Evolutionary conservation across 73 alveolate genomes (phyloP), one percentile per base, ranked within the genome.

Genomic region (Paraurostyla sp.): DNA sequence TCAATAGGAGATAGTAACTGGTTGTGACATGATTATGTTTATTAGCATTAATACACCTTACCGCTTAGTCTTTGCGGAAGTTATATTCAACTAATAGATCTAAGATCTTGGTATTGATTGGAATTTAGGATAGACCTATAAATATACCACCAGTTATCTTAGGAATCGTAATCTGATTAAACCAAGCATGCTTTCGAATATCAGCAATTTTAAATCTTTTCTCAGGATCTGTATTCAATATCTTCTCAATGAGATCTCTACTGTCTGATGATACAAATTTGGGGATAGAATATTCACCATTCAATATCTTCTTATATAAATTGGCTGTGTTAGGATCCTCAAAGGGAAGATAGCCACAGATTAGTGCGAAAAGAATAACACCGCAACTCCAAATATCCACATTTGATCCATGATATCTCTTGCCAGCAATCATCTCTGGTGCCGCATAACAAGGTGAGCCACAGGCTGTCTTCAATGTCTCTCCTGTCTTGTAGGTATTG

Each of bases 21-120:
- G 99, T 96, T 0, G 99, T 97, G 35, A 96, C 95, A 80, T 96
- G 96, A 92, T 97, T 97, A 92, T 97, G 99, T 62, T 88, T 96
- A 65, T 97, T 97, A 6, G 93, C 93, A 54, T 95, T 97, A 43
- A 97, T 78, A 87, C 97, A 92, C 54, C 94, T 96, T 57, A 86
- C 94, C 25, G 97, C 97, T 63, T 93, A 92, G 33, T 94, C 95
- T 15, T 75, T 75, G 32, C 59, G 68, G 50, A 78, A 50, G 42
- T 80, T 80, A 50, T 51, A 87, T 29, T 45, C 69, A 15, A 76
- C 91, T 6, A 87, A 33, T 11, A 76, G 50, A 22, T 49, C 60
- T 22, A 87, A 45, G n/a, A 87, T 78, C 36, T 52, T 35, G 16
- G 59, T 83, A 51, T 83, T 76, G 54, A 83, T 76, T 16, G 92